Percentiles rank a stretch among this genome's conserved stretches.
phyloP scores from a whole-genome alignment of 768 basidiomycete species.

The Agrocybe pediades region DNA sequence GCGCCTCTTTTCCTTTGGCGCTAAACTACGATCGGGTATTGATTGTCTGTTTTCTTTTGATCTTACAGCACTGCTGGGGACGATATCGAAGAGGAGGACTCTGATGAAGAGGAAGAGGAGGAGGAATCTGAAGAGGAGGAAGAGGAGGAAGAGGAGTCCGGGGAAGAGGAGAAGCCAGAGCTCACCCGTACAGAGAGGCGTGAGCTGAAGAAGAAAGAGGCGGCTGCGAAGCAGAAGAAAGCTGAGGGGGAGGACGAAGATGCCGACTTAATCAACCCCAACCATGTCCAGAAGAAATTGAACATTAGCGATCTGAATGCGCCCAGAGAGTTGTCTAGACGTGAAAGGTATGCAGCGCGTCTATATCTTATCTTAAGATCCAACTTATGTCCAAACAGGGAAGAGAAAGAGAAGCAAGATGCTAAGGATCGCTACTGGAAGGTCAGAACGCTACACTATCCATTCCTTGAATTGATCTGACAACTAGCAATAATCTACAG shows the following conservation, averaged over 20 bases:
- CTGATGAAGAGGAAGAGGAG: conserved; percentile 43
- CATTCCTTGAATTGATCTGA: not conserved
- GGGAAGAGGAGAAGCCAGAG: conserved; percentile 43
- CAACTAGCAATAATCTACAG: conserved; percentile 32
- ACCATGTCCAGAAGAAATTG: conserved; percentile 72
- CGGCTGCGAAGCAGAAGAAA: conserved; percentile 43
- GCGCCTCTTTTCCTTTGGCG: conserved; percentile 5
- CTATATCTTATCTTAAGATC: not conserved
- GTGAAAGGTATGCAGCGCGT: conserved; percentile 53
- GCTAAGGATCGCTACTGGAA: conserved; percentile 89
- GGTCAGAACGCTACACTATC: conserved; percentile 38
- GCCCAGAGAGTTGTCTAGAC: conserved; percentile 61
- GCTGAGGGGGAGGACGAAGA: conserved; percentile 61
- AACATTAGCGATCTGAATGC: conserved; percentile 74
- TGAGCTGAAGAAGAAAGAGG: conserved; percentile 90
- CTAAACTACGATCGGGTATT: conserved; percentile 1
- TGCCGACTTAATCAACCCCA: conserved; percentile 75
- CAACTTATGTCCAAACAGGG: conserved; percentile 44
- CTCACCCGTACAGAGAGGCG: too few relatives aligned
- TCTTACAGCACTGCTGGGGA: conserved; percentile 1
- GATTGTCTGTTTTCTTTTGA: conserved; percentile 3
- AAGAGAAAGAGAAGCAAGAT: conserved; percentile 90
- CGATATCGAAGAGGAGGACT: conserved; percentile 11
- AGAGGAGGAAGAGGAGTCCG: conserved; percentile 45
- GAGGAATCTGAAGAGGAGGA: conserved; percentile 43